A percentile compares a stretch with the other conserved stretches of the same genome.
Evolutionary conservation across 2,329 filamentous ascomycete genomes (phyloP).

Genomic region (Hypoxylon sp.): DNA sequence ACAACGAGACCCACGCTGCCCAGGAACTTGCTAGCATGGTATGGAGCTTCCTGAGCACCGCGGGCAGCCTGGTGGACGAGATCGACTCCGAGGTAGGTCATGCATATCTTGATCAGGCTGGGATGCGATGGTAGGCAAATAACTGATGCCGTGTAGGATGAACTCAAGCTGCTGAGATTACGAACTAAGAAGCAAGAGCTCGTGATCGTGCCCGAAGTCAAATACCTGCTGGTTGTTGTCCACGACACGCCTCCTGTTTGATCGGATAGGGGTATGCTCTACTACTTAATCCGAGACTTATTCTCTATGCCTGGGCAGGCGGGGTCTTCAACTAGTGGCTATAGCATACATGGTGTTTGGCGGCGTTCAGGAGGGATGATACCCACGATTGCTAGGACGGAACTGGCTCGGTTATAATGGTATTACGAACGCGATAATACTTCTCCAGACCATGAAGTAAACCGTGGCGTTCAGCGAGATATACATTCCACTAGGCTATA

Average conservation of each 20-base stretch:
- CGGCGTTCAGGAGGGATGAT: conserved; percentile 42
- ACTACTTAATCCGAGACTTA: background rate
- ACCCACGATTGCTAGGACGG: conserved; percentile 33
- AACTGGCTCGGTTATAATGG: conserved; percentile 13
- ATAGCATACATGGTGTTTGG: conserved; percentile 25
- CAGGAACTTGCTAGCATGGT: conserved; percentile 80
- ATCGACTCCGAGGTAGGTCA: conserved; percentile 71
- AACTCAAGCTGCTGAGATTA: conserved; percentile 76
- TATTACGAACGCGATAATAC: background rate
- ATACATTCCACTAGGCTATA: background rate
- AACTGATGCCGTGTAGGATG: conserved; percentile 60
- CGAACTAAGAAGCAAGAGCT: conserved; percentile 87
- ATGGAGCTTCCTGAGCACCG: conserved; percentile 76
- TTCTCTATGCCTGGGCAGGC: conserved; percentile 15
- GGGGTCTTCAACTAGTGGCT: background rate
- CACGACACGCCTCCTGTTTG: conserved; percentile 80
- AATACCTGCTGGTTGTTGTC: conserved; percentile 80
- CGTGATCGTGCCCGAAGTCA: conserved; percentile 81
- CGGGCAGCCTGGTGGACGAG: conserved; percentile 73
- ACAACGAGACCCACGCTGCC: conserved; percentile 64
- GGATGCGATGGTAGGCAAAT: conserved; percentile 7
- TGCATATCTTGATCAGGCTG: background rate
- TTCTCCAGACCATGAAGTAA: background rate
- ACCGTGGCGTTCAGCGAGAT: background rate
- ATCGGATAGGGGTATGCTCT: conserved; percentile 24